A percentile compares a stretch with the other conserved stretches of the same genome.
Conservation (phyloP, 2,329 filamentous ascomycete genomes). For the Microdochium trichocladiopsis region DNA sequence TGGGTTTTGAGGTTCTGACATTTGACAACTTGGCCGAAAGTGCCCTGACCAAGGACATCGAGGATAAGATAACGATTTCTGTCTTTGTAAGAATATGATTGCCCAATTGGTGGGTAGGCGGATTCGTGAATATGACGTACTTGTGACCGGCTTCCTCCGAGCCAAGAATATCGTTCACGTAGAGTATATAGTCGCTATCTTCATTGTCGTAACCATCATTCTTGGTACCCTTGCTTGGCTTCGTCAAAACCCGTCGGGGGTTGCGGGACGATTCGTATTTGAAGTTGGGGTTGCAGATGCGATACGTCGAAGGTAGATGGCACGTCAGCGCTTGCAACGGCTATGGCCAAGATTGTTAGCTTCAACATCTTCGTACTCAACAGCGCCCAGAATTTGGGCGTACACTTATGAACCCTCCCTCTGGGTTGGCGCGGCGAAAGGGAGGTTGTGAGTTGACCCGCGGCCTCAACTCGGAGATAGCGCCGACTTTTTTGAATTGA, state of each 20-base stretch:
- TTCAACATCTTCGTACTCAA: slow-evolving; percentile 4
- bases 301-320: slow-evolving; percentile 89
- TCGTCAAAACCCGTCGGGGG: slow-evolving; percentile 89
- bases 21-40: slow-evolving; percentile 97
- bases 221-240: slow-evolving; percentile 96
- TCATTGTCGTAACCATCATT: slow-evolving; percentile 99
- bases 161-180: slow-evolving; percentile 96
- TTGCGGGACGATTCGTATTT: slow-evolving; percentile 99
- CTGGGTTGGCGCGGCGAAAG: slow-evolving; percentile 88
- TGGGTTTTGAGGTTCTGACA: slow-evolving; percentile 98
- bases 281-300: slow-evolving; percentile 96
- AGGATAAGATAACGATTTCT: slow-evolving; percentile 95
- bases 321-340: slow-evolving; percentile 92
- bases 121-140: slow-evolving; percentile 37
- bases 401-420: slow-evolving; percentile 97
- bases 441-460: slow-evolving; percentile 82
- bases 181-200: slow-evolving; percentile 98
- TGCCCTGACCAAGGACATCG: slow-evolving; percentile 93
- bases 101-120: neutral
- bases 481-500: slow-evolving; percentile 75
- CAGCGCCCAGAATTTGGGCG: slow-evolving; percentile 25
- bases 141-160: slow-evolving; percentile 98
- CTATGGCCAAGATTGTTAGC: slow-evolving; percentile 36
- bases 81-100: slow-evolving; percentile 6
- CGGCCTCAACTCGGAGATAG: slow-evolving; percentile 67